A percentile compares a stretch with the other conserved stretches of the same genome.
phyloP scores from a whole-genome alignment of 2,329 filamentous ascomycete species.

The Gaeumannomyces sp. region DNA sequence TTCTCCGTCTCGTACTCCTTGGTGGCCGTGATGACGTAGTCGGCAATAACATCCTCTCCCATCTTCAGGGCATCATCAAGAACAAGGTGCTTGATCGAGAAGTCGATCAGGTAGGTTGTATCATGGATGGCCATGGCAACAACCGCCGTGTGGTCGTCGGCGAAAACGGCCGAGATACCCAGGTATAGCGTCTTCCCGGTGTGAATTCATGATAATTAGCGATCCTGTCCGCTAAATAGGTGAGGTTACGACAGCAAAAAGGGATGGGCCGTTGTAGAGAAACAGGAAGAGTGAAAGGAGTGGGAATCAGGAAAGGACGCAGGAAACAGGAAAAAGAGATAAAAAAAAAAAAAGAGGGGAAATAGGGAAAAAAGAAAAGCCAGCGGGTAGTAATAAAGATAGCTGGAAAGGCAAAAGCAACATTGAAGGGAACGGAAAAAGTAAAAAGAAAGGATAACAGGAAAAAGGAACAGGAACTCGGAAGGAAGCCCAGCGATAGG shows the following conservation, averaged over 20 bases:
- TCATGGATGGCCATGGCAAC: constrained; percentile 68
- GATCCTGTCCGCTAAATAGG: no score
- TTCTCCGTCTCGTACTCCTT: constrained; percentile 57
- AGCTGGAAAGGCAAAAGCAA: neutral
- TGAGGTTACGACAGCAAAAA: no score
- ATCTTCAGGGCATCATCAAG: constrained; percentile 33
- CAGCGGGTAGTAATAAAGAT: no score
- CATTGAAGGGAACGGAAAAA: neutral
- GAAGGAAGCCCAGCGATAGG: no score
- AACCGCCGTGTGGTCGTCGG: constrained; percentile 44
- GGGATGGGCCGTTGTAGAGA: no score
- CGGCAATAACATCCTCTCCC: constrained; percentile 43
- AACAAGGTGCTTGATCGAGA: constrained; percentile 54
- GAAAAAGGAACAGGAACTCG: no score
- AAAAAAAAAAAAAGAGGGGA: no score
- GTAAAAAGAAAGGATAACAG: no score
- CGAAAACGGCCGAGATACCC: constrained; percentile 53
- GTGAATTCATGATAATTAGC: neutral
- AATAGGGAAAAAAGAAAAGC: no score
- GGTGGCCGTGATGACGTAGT: constrained; percentile 53
- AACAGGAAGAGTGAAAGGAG: no score
- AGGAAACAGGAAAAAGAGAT: no score
- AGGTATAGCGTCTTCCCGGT: constrained; percentile 48
- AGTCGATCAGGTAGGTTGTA: constrained; percentile 68
- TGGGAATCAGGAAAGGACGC: no score